Evolutionary conservation across 176 grass and related monocot genomes (phyloP).

Genomic region (Oryza rufipogon): DNA sequence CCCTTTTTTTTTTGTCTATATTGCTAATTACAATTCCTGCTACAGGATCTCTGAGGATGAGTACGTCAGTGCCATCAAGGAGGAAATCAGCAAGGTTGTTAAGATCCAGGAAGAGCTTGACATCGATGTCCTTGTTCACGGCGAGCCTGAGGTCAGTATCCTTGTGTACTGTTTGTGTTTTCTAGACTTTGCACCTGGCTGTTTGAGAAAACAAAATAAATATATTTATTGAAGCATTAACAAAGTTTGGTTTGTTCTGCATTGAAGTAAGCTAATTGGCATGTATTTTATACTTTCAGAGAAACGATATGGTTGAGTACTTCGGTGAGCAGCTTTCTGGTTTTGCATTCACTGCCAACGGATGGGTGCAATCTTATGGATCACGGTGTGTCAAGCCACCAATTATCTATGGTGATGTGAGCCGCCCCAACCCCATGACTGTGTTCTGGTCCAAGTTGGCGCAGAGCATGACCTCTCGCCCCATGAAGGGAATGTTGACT

Average conservation of each 20-base stretch:
- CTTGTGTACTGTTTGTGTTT: not conserved
- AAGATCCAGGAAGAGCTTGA: conserved; percentile 93
- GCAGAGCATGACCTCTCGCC: conserved; percentile 89
- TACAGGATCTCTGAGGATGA: conserved; percentile 89
- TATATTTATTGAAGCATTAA: not conserved
- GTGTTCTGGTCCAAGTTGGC: conserved; percentile 86
- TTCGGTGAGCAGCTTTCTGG: conserved; percentile 92
- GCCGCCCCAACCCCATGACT: conserved; percentile 90
- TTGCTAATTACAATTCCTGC: too few species aligned
- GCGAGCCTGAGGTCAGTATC: conserved; percentile 81
- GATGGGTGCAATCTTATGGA: conserved; percentile 96
- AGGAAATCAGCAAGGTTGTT: conserved; percentile 96
- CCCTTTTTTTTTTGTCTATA: not conserved
- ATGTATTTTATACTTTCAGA: conserved; percentile 45
- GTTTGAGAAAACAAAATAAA: not conserved
- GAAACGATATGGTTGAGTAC: conserved; percentile 98
- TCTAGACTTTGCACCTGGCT: too few species aligned
- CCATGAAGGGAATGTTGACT: conserved; percentile 98
- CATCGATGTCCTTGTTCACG: conserved; percentile 93
- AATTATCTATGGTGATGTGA: conserved; percentile 93
- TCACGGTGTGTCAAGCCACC: conserved; percentile 97
- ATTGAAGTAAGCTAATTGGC: not conserved
- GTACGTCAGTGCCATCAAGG: conserved; percentile 76
- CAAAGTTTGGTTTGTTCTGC: not conserved
- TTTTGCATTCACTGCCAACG: conserved; percentile 93